Evolutionary conservation across 2,329 filamentous ascomycete genomes (phyloP), one percentile per base, ranked within the genome.

Genomic region (Penicillium sp.): DNA sequence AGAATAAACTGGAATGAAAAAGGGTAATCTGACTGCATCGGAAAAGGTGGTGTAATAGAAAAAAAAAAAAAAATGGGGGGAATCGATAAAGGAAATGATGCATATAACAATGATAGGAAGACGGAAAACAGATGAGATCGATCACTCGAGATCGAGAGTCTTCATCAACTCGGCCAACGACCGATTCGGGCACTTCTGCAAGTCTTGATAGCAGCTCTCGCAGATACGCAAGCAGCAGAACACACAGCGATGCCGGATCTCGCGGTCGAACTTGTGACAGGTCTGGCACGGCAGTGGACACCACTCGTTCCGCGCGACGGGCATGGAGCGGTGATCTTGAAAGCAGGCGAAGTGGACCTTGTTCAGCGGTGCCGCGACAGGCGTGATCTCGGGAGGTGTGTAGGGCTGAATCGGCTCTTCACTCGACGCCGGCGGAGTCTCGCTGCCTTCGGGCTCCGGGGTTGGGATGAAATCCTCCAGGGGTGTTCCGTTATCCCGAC

Each of bases 161-260:
- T 50, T 43, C 50, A 67, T 54, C 26, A 67, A 39, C 39, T 59
- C 55, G 3, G 39, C 40, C 46, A 67, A 51, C 18, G 61, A 65
- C 10, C 61, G 55, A 32, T 52, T 41, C 26, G 52, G 50, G 30
- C 48, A 56, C 39, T 60, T 60, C 48, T 61, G 54, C 39, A 69
- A 44, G 11, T 29, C 37, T 31, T 60, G 50, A 35, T 55, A 54
- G 41, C 66, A 69, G 6, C 45, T 43, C 3, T 41, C 55, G 36
- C 66, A 69, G 26, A 69, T 56, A 4, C 66, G 57, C 46, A 69
- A 41, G 35, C 57, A 64, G 35, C 66, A 69, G 36, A 66, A 69
- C 5, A 63, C 59, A 42, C 66, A 69, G 23, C 60, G 59, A 42
- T 62, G 57, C 7, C 64, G 55, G 13, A 59, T 49, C 41, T 67